Percentiles rank a stretch among this genome's conserved stretches.
Conservation (phyloP, 257 asterid genomes). For the Paulownia fortunei region DNA sequence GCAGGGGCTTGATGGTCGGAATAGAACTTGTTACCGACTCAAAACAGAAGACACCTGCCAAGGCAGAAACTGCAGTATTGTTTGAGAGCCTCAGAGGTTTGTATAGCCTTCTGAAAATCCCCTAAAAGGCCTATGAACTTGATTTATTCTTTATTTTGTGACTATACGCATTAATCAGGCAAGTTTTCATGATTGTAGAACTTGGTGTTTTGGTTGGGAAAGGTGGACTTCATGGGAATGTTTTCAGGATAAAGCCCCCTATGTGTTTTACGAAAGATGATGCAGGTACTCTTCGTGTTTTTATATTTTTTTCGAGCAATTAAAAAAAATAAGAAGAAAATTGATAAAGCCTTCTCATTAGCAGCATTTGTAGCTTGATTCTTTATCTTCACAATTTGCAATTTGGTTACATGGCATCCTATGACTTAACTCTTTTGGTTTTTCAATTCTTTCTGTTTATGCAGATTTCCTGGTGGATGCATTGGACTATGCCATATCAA, state of each 20-base stretch:
- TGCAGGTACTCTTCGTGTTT: constrained; percentile 66
- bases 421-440: neutral
- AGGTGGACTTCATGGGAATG: constrained; percentile 95
- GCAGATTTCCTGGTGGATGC: constrained; percentile 95
- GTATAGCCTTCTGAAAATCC: constrained; percentile 32
- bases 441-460: constrained; percentile 18
- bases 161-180: neutral
- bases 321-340: too few species aligned
- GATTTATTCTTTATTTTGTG: neutral
- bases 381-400: neutral
- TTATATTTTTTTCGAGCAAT: too few species aligned
- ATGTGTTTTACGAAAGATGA: constrained; percentile 91
- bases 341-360: neutral
- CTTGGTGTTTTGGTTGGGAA: constrained; percentile 92
- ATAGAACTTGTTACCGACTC: constrained; percentile 87
- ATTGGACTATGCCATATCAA: constrained; percentile 75
- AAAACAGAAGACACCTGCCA: constrained; percentile 79
- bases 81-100: constrained; percentile 93
- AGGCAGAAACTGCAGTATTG: constrained; percentile 85
- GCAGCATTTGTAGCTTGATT: neutral
- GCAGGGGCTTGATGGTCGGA: constrained; percentile 96
- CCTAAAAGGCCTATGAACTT: neutral
- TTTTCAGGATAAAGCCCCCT: constrained; percentile 97
- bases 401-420: neutral
- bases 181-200: constrained; percentile 48